These are phyloP conservation scores for Apophysomyces trapeziformis DNA, from an alignment of 371 early-diverging fungal species.

Conservation along the genomic window DNA sequence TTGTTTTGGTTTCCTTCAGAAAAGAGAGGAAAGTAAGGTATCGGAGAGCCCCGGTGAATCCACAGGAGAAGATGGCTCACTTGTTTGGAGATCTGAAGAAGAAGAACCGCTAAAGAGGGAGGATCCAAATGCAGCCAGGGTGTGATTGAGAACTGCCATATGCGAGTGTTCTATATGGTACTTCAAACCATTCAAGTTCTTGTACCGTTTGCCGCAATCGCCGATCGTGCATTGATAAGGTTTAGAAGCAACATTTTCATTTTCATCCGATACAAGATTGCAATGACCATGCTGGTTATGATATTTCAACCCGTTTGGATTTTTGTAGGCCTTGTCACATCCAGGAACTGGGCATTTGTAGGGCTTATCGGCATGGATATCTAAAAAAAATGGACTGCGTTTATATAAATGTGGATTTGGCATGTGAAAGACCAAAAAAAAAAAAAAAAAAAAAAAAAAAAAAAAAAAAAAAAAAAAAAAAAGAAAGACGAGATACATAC, in stretches of 20 bases:
- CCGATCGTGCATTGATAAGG: constrained; percentile 87
- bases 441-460: constrained; percentile 10
- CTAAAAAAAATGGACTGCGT: neutral
- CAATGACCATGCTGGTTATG: constrained; percentile 89
- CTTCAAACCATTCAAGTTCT: constrained; percentile 97
- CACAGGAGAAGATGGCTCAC: neutral
- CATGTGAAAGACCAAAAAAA: constrained; percentile 13
- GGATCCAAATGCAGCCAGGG: constrained; percentile 42
- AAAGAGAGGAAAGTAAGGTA: neutral
- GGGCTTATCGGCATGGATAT: constrained; percentile 65
- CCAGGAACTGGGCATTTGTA: constrained; percentile 81
- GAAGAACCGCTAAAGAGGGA: constrained; percentile 21
- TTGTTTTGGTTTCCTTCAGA: neutral
- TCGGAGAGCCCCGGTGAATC: neutral
- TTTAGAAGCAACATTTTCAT: constrained; percentile 60
- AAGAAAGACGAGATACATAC: constrained; percentile 5
- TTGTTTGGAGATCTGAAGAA: neutral
- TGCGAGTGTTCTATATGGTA: constrained; percentile 94
- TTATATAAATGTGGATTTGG: constrained; percentile 9
- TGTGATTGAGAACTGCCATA: constrained; percentile 53
- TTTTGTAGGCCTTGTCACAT: constrained; percentile 97
- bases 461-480: constrained; percentile 13
- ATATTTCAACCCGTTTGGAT: constrained; percentile 98
- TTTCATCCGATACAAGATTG: constrained; percentile 50
- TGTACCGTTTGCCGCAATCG: constrained; percentile 93